Evolutionary conservation across 1,139 yeast species (phyloP).

Genomic region (Scheffersomyces insectosa): DNA sequence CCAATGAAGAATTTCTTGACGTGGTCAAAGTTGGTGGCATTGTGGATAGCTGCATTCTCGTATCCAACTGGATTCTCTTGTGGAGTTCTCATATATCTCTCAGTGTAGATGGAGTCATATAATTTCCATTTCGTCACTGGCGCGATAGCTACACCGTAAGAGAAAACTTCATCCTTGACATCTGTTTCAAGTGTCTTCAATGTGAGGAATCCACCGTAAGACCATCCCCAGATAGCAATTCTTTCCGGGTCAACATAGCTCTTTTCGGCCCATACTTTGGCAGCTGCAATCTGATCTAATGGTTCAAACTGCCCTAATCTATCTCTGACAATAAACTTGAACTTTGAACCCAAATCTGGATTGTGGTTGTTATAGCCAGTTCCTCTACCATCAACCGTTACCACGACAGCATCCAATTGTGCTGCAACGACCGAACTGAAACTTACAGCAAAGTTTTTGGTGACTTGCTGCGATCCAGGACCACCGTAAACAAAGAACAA

Average conservation of each 20-base stretch:
- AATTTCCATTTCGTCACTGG: constrained; percentile 80
- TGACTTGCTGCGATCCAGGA: constrained; percentile 75
- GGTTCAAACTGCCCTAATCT: constrained; percentile 69
- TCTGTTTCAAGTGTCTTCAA: constrained; percentile 73
- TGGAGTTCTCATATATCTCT: constrained; percentile 75
- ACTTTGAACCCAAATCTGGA: constrained; percentile 39
- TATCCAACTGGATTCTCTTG: constrained; percentile 62
- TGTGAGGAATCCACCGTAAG: constrained; percentile 79
- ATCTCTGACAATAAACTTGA: constrained; percentile 65
- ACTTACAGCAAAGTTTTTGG: constrained; percentile 51
- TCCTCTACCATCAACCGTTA: constrained; percentile 82
- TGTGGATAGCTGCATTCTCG: constrained; percentile 50
- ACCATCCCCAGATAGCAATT: constrained; percentile 83
- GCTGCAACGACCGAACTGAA: constrained; percentile 70
- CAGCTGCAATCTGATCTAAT: constrained; percentile 69
- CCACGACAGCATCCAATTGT: constrained; percentile 69
- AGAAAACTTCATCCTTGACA: constrained; percentile 54
- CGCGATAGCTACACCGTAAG: constrained; percentile 75
- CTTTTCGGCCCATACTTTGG: constrained; percentile 54
- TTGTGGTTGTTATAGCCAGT: constrained; percentile 63
- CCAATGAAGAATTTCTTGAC: constrained; percentile 65
- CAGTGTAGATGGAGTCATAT: constrained; percentile 78
- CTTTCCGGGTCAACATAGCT: constrained; percentile 57
- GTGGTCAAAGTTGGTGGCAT: constrained; percentile 46
- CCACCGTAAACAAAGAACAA: constrained; percentile 78